phyloP scores from a whole-genome alignment of 805 yeast genomes.

The Maudiozyma serrabonitensis region DNA sequence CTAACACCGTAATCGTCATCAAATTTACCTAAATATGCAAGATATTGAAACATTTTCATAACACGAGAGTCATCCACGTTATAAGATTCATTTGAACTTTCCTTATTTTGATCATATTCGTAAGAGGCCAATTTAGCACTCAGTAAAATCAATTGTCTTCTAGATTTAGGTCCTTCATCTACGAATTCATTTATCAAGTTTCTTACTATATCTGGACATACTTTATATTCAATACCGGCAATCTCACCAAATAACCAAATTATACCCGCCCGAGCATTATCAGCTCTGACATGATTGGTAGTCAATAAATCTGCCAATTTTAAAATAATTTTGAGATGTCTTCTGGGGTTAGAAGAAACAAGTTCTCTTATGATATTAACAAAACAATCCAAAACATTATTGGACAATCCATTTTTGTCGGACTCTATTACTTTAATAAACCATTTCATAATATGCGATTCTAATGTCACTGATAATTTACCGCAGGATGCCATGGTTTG shows the following conservation, averaged over 20 bases:
- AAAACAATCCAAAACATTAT: constrained; percentile 46
- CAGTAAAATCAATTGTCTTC: constrained; percentile 61
- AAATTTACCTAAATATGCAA: constrained; percentile 55
- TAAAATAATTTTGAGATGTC: constrained; percentile 45
- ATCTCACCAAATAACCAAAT: constrained; percentile 90
- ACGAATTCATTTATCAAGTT: constrained; percentile 44
- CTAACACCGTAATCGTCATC: constrained; percentile 71
- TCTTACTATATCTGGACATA: constrained; percentile 73
- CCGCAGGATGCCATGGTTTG: constrained; percentile 56
- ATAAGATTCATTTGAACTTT: constrained; percentile 10
- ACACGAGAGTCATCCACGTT: constrained; percentile 29
- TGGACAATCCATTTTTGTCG: constrained; percentile 8
- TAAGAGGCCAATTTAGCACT: constrained; percentile 63
- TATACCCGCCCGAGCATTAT: constrained; percentile 66
- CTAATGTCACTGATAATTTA: constrained; percentile 39
- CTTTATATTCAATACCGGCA: constrained; percentile 34
- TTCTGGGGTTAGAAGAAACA: constrained; percentile 51
- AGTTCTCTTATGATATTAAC: constrained; percentile 64
- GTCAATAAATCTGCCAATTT: constrained; percentile 35
- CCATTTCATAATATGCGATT: constrained; percentile 52
- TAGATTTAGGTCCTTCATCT: constrained; percentile 45
- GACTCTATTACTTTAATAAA: constrained; percentile 40
- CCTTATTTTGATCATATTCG: constrained; percentile 35
- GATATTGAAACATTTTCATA: constrained; percentile 48
- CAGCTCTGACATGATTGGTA: constrained; percentile 19